Evolutionary conservation across 305 asterid genomes (phyloP), one percentile per base, ranked within the genome.

Genomic region (Fraxinus floribunda): DNA sequence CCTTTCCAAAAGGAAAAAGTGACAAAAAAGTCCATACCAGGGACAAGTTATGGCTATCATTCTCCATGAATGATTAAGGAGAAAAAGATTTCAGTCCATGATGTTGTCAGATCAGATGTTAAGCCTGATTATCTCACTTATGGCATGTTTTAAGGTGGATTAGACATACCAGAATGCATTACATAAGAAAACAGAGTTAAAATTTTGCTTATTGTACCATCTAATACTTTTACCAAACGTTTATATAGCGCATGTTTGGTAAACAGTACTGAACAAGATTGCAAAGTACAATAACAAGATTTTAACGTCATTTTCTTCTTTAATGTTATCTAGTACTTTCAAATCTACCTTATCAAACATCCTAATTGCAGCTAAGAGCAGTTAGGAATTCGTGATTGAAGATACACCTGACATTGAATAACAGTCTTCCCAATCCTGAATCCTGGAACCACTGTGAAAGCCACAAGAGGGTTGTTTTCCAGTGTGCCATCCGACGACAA

Each of bases 401-500:
- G 80, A 79, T 95, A 95, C 24, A 94, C 97, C 80, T 90, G 97
- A 83, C 94, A 73, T 81, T 91, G 93, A 71, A 94, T 80, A 32
- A 90, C 86, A 55, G 90, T 89, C 72, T 76, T 82, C 46, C 94
- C 91, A 26, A 93, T 83, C 89, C 84, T 91, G 81, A 93, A 91
- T 7, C 97, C 97, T 0, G 95, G 97, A 18, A 90, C 85, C 71
- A 93, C 97, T 5, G 87, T 89, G 80, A 95, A 93, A 34, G 90
- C 97, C 80, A 94, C 98, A 34, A 83, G 86, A 10, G 93, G 93
- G 15, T 89, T 88, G 5, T 77, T 34, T 78, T 83, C 91, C 4
- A 79, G 80, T 3, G 83, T 55, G 22, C 77, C 86, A 13, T 82
- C 84, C 2, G 82, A 62, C 1, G 84, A 83, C 34, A 84, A 75